Evolutionary conservation across 257 asterid genomes (phyloP).

Genomic region (Solanum chiquidenum): DNA sequence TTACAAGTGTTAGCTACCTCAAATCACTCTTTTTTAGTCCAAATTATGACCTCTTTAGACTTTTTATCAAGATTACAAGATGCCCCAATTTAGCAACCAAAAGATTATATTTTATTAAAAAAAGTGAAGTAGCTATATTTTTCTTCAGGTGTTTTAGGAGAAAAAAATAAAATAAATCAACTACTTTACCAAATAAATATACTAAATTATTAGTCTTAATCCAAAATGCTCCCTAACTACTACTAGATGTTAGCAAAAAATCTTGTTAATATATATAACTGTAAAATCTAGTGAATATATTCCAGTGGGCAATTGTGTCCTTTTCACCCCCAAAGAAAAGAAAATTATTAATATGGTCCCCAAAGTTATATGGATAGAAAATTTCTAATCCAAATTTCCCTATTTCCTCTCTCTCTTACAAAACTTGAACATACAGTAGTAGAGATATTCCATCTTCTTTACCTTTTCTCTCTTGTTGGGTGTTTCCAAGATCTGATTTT

Average conservation of each 20-base stretch:
- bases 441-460: not conserved
- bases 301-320: not conserved
- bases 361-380: not conserved
- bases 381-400: not conserved
- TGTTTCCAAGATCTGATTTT: not conserved
- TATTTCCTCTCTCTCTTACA: not conserved
- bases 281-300: not conserved
- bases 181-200: not conserved
- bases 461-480: slow-evolving; percentile 7
- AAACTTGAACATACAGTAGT: not conserved
- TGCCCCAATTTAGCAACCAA: not conserved
- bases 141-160: not conserved
- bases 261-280: not conserved
- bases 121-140: not conserved
- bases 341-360: not conserved
- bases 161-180: not conserved
- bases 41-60: not conserved
- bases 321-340: not conserved
- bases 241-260: not conserved
- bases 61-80: not conserved
- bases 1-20: not conserved
- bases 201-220: not conserved
- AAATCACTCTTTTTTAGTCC: not conserved
- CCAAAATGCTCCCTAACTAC: not conserved
- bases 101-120: not conserved